These are phyloP conservation scores for Globisporangium solare DNA, from an alignment of 352 stramenopile species.

Conservation along the genomic window DNA sequence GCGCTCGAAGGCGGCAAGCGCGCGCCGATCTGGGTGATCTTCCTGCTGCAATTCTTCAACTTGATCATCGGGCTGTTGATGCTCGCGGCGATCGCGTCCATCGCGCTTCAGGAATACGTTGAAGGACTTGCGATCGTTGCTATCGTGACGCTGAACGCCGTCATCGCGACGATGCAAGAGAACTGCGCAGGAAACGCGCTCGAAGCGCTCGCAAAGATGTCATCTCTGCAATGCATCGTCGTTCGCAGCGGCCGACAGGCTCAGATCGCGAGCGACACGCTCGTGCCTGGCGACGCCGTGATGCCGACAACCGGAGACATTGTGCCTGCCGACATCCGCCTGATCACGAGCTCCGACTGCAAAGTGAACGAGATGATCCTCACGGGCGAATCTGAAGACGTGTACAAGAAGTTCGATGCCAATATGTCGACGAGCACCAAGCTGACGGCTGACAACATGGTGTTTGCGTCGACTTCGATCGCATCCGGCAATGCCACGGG, in stretches of 20 bases:
- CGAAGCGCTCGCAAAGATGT: conserved; percentile 51
- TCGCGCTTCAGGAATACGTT: conserved; percentile 57
- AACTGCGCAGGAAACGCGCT: conserved; percentile 57
- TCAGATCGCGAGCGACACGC: conserved; percentile 57
- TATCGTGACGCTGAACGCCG: conserved; percentile 60
- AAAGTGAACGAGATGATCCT: conserved; percentile 94
- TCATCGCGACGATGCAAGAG: conserved; percentile 60
- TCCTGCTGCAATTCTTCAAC: conserved; percentile 80
- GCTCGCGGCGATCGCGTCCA: conserved; percentile 45
- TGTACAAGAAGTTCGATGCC: conserved; percentile 61
- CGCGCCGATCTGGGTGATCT: conserved; percentile 51
- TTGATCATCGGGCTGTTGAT: conserved; percentile 68
- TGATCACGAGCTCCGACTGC: conserved; percentile 83
- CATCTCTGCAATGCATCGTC: conserved; percentile 57
- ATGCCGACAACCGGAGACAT: conserved; percentile 90
- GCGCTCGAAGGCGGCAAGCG: conserved; percentile 56
- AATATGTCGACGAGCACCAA: conserved; percentile 20
- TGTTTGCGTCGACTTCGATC: conserved; percentile 90
- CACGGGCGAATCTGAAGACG: conserved; percentile 90
- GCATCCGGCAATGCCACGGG: conserved; percentile 66
- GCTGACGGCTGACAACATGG: conserved; percentile 82
- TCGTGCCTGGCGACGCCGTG: conserved; percentile 83
- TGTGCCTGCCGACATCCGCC: conserved; percentile 88
- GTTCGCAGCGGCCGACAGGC: conserved; percentile 55
- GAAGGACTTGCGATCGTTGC: conserved; percentile 71